phyloP scores from a whole-genome alignment of 345 rosid genomes.

The Kandelia obovata region DNA sequence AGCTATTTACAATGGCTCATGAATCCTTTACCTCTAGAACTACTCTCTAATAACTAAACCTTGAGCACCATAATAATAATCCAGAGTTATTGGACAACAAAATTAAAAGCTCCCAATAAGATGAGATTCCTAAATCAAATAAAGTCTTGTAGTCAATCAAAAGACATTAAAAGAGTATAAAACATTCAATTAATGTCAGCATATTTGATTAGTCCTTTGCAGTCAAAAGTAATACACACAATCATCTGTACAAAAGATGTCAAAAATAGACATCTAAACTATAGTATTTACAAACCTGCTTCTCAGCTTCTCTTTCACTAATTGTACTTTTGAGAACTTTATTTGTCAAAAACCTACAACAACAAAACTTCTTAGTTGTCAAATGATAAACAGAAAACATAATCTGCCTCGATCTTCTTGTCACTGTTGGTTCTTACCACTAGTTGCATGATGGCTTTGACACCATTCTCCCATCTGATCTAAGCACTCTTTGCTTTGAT shows the following conservation, averaged over 20 bases:
- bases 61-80: too few relatives aligned
- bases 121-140: too few relatives aligned
- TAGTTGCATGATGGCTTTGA: conserved; percentile 74
- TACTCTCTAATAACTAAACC: too few relatives aligned
- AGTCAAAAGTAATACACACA: neutral
- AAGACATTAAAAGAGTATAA: too few relatives aligned
- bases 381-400: conserved; percentile 10
- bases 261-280: conserved; percentile 5
- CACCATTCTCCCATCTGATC: conserved; percentile 92
- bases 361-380: neutral
- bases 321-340: conserved; percentile 64
- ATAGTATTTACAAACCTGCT: conserved; percentile 49
- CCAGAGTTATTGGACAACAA: too few relatives aligned
- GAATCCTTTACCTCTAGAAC: too few relatives aligned
- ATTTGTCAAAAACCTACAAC: conserved; percentile 64
- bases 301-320: conserved; percentile 80
- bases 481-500: conserved; percentile 71
- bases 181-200: too few relatives aligned
- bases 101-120: too few relatives aligned
- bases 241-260: neutral
- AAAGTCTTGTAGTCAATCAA: too few relatives aligned
- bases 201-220: too few relatives aligned
- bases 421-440: conserved; percentile 49
- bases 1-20: too few relatives aligned
- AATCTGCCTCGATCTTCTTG: conserved; percentile 3